phyloP scores from a whole-genome alignment of 148 eudicot species.

The Camellia japonica region DNA sequence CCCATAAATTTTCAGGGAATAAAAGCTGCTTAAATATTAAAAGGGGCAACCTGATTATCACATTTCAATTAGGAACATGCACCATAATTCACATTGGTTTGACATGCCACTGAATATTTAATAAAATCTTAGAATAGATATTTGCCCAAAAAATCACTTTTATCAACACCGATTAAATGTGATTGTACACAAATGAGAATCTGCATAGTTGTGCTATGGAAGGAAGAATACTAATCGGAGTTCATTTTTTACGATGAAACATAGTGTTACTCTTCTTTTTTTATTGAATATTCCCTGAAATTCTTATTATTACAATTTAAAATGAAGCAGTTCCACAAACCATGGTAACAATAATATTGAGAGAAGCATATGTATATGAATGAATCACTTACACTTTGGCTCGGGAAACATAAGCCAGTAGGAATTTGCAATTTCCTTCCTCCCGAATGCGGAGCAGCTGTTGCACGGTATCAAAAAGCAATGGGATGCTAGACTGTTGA shows the following conservation, averaged over 20 bases:
- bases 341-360: not conserved
- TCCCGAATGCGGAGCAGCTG: constrained; percentile 52
- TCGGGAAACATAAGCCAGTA: constrained; percentile 84
- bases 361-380: not conserved
- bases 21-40: not conserved
- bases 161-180: not conserved
- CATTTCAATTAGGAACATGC: not conserved
- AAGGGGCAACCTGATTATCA: not conserved
- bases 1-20: not conserved
- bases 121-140: not conserved
- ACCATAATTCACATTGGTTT: not conserved
- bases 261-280: not conserved
- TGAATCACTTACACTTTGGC: constrained; percentile 60
- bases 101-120: not conserved
- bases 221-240: not conserved
- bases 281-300: not conserved
- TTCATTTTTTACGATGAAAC: not conserved
- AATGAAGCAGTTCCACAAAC: constrained; percentile 5
- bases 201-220: not conserved
- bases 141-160: not conserved
- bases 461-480: constrained; percentile 71
- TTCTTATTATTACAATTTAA: not conserved
- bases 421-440: constrained; percentile 57
- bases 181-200: not conserved
- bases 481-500: constrained; percentile 79